Base-by-base conservation (phyloP, 2,329 filamentous ascomycete genomes). In the Coniella lustricola region DNA sequence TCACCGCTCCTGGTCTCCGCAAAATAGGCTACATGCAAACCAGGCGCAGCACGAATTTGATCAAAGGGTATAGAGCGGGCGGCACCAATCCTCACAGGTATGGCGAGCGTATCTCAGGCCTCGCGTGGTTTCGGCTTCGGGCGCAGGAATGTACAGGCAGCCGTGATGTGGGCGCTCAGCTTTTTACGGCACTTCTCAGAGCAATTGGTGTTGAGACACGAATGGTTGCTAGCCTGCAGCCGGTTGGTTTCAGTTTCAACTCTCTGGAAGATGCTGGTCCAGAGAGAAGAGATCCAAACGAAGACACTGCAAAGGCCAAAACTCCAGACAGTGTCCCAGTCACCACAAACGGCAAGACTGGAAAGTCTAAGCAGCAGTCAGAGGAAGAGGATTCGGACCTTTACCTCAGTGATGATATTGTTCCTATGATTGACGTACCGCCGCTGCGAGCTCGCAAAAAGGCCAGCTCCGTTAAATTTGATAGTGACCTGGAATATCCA, bases 1-100 rank as follows among this genome's bases (percentile, higher is more conserved):
- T 93, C 37, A 88, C 82, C 1, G 77, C 84, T 0, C 89, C 90
- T 0, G 88, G 87, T 0, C 61, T 97, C 18, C 78, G 90, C n/a
- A 98, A 97, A 68, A 76, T 80, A 61, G 93, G 93, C 0, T 97
- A 97, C 62, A 85, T 91, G 70, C 75, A 85, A 0, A 76, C 89
- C n/a, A 75, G 84, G 57, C 76, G 81, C 20, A 69, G 95, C 2
- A 84, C 89, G 56, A 77, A 82, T n/a, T 74, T 93, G 51, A 80
- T 85, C 7, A 82, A 84, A 29, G 82, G 79, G 0, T 89, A 85
- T 63, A 76, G 79, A 29, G 76, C 81, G 12, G 76, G 84, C 42
- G 70, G 73, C 0, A 70, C 81, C 49, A 76, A 93, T 55, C 65
- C 74, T 0, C 73, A 79, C 39, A 70, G 69, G 5, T 89, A 91